Evolutionary conservation across 2,329 filamentous ascomycete genomes (phyloP).

Genomic region (Ophiostoma perfectum): DNA sequence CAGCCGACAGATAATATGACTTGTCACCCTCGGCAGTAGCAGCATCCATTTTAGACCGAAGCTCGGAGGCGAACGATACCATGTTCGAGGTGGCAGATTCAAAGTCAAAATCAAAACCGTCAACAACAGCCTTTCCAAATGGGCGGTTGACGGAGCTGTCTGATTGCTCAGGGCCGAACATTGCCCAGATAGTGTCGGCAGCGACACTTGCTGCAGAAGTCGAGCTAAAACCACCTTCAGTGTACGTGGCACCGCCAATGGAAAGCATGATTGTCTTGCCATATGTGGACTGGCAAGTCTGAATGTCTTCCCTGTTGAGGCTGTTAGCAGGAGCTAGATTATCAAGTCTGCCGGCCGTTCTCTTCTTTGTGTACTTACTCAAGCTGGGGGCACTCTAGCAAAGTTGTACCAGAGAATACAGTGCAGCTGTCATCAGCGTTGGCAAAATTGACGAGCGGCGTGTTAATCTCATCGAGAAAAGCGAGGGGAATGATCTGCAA

Average conservation of each 20-base stretch:
- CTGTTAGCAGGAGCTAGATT: not conserved
- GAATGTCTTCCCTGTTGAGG: slow-evolving; percentile 42
- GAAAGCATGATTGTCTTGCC: slow-evolving; percentile 69
- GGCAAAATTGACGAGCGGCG: slow-evolving; percentile 57
- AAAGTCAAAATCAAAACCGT: slow-evolving; percentile 75
- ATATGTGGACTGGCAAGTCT: slow-evolving; percentile 54
- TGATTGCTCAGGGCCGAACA: slow-evolving; percentile 56
- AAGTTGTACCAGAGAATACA: slow-evolving; percentile 50
- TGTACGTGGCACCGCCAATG: slow-evolving; percentile 65
- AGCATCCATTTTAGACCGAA: slow-evolving; percentile 52
- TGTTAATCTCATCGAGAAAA: slow-evolving; percentile 55
- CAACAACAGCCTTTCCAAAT: slow-evolving; percentile 59
- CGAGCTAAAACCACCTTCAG: slow-evolving; percentile 60
- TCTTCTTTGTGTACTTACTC: slow-evolving; percentile 44
- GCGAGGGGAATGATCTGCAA: slow-evolving; percentile 56
- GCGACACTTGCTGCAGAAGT: slow-evolving; percentile 46
- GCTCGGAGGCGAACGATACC: slow-evolving; percentile 52
- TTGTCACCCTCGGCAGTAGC: slow-evolving; percentile 44
- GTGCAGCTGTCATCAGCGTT: slow-evolving; percentile 59
- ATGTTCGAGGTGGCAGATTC: slow-evolving; percentile 57
- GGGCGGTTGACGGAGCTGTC: slow-evolving; percentile 51
- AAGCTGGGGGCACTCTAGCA: slow-evolving; percentile 59
- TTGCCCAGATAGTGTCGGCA: slow-evolving; percentile 62
- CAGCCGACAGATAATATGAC: slow-evolving; percentile 56
- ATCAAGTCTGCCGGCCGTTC: not conserved